phyloP scores from a whole-genome alignment of 257 asterid species.

The Nicotiana sylvestris region DNA sequence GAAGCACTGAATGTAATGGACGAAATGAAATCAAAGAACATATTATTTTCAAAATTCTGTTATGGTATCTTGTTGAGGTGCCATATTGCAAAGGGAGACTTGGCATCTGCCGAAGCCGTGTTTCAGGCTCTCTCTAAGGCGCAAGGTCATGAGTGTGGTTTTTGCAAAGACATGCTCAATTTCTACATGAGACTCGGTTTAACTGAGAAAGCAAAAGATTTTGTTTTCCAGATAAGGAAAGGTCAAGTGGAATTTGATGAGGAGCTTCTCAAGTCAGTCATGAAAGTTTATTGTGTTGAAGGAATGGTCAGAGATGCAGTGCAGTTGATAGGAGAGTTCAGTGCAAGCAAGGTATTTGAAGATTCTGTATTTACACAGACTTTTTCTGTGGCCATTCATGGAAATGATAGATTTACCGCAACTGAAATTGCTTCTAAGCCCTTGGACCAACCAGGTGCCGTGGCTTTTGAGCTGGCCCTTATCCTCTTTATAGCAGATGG shows the following conservation, averaged over 20 bases:
- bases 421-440: constrained; percentile 28
- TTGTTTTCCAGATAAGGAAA: constrained; percentile 56
- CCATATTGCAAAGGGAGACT: constrained; percentile 54
- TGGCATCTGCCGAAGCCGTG: constrained; percentile 67
- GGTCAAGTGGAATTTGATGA: constrained; percentile 59
- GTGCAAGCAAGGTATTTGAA: constrained; percentile 29
- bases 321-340: constrained; percentile 48
- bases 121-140: constrained; percentile 55
- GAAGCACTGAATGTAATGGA: constrained; percentile 73
- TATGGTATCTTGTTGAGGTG: constrained; percentile 55
- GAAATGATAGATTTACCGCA: constrained; percentile 28
- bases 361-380: constrained; percentile 37
- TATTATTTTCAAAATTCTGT: constrained; percentile 61
- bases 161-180: constrained; percentile 60
- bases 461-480: constrained; percentile 58
- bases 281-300: constrained; percentile 65
- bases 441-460: constrained; percentile 31
- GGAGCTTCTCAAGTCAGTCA: constrained; percentile 54
- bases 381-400: constrained; percentile 37
- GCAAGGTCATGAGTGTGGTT: constrained; percentile 59
- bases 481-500: constrained; percentile 49
- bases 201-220: constrained; percentile 60
- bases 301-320: constrained; percentile 71
- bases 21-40: constrained; percentile 57
- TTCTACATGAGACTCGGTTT: constrained; percentile 55